These are phyloP conservation scores for Atalantia buxifolia DNA, from an alignment of 345 rosid genomes.

Conservation along the genomic window DNA sequence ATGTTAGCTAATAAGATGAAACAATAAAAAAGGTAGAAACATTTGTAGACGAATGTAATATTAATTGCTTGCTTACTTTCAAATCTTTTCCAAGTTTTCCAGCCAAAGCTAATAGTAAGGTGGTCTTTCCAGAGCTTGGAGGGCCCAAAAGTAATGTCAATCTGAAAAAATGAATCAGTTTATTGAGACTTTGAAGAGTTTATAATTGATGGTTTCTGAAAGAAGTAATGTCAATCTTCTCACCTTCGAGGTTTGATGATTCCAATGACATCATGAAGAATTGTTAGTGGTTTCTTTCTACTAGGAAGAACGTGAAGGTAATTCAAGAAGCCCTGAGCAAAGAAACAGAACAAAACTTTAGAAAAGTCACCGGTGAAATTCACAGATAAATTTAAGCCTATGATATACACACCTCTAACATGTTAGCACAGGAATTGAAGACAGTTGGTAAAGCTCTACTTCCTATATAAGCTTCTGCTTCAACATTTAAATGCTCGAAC, in stretches of 20 bases:
- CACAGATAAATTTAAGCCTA: background rate
- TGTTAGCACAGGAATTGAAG: slow-evolving; percentile 43
- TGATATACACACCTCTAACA: slow-evolving; percentile 40
- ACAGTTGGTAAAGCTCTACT: slow-evolving; percentile 62
- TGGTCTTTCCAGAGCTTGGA: slow-evolving; percentile 60
- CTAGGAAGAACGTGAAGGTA: slow-evolving; percentile 46
- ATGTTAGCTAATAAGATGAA: background rate
- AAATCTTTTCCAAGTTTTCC: slow-evolving; percentile 55
- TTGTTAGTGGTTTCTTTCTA: slow-evolving; percentile 41
- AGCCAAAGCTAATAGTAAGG: slow-evolving; percentile 49
- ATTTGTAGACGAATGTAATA: background rate
- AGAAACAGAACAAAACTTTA: background rate
- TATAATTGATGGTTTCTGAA: background rate
- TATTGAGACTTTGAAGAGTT: background rate
- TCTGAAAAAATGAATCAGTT: slow-evolving; percentile 22
- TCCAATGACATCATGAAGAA: slow-evolving; percentile 48
- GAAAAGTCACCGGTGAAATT: background rate
- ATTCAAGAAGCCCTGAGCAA: slow-evolving; percentile 40
- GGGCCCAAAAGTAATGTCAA: slow-evolving; percentile 64
- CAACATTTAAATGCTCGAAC: slow-evolving; percentile 64
- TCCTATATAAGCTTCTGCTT: slow-evolving; percentile 64
- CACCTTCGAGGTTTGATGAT: slow-evolving; percentile 56
- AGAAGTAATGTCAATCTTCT: background rate
- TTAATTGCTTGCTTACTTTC: slow-evolving; percentile 29
- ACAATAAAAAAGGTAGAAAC: background rate